Percentiles rank a stretch among this genome's conserved stretches.
These are phyloP conservation scores for Puya raimondii DNA, from an alignment of 176 grass and related monocot species.

Conservation along the genomic window DNA sequence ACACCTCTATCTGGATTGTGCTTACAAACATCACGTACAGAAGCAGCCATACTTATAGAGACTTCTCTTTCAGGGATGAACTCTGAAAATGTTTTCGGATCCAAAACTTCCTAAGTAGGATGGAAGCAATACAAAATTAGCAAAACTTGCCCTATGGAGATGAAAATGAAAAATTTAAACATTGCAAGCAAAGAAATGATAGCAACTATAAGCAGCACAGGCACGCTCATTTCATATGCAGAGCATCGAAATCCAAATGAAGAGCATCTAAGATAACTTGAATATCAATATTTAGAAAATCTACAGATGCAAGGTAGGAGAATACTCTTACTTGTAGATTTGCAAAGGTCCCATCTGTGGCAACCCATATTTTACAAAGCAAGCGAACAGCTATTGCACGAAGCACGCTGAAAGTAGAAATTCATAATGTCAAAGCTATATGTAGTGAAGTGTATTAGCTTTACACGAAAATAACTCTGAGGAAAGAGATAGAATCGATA, in stretches of 20 bases:
- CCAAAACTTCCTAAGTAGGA: constrained; percentile 63
- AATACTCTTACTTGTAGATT: constrained; percentile 80
- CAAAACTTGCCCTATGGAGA: background rate
- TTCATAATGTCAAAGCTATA: background rate
- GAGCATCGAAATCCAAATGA: too few relatives aligned
- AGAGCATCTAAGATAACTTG: too few relatives aligned
- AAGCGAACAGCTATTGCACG: constrained; percentile 71
- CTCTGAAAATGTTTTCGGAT: constrained; percentile 47
- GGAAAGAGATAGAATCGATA: background rate
- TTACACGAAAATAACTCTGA: background rate
- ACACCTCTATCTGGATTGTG: constrained; percentile 89
- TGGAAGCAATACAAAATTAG: constrained; percentile 7
- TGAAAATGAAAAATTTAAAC: background rate
- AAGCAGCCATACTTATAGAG: constrained; percentile 61
- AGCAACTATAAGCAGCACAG: too few relatives aligned
- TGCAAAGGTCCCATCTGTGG: constrained; percentile 68
- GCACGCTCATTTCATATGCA: too few relatives aligned
- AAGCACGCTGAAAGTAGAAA: constrained; percentile 33
- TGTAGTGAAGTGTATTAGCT: background rate
- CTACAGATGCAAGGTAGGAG: background rate
- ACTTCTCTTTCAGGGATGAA: constrained; percentile 60
- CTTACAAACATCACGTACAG: constrained; percentile 88
- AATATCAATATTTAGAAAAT: background rate
- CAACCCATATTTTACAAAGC: constrained; percentile 80
- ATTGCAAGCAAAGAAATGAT: too few relatives aligned